phyloP scores from a whole-genome alignment of 495 filamentous ascomycete species.

The Aspergillus panamensis region DNA sequence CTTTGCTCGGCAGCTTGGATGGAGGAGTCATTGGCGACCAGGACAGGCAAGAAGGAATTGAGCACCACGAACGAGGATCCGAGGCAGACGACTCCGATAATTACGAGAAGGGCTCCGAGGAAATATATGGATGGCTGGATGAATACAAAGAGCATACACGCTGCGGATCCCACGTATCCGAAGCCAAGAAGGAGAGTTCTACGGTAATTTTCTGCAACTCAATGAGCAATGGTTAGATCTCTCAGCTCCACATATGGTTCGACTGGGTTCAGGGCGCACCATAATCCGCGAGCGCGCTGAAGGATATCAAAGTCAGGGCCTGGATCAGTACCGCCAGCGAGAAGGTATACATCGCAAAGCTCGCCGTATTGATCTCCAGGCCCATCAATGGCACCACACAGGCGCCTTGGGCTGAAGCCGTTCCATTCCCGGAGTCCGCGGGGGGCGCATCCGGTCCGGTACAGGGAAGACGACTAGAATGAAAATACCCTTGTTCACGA shows the following conservation, averaged over 20 bases:
- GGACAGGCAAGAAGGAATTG: conserved; percentile 50
- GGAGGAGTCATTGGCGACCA: conserved; percentile 46
- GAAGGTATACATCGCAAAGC: conserved; percentile 56
- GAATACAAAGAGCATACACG: conserved; percentile 82
- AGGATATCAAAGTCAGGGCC: conserved; percentile 50
- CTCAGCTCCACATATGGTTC: neutral
- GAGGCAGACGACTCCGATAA: conserved; percentile 73
- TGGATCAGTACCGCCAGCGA: conserved; percentile 52
- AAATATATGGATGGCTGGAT: conserved; percentile 67
- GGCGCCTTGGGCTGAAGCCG: conserved; percentile 28
- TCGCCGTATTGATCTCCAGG: conserved; percentile 46
- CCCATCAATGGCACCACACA: conserved; percentile 48
- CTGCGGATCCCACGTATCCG: conserved; percentile 70
- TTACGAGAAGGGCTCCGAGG: conserved; percentile 71
- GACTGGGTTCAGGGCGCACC: conserved; percentile 31
- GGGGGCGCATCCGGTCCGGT: conserved; percentile 26
- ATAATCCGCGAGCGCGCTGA: conserved; percentile 52
- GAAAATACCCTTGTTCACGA: conserved; percentile 72
- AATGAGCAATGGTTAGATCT: neutral
- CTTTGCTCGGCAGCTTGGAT: conserved; percentile 15
- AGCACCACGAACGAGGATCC: conserved; percentile 52
- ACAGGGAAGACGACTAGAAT: conserved; percentile 49
- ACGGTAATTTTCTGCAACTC: conserved; percentile 36
- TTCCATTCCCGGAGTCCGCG: conserved; percentile 39
- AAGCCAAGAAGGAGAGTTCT: conserved; percentile 77